phyloP scores from a whole-genome alignment of 805 yeast species.

The Myxozyma nipponensis region DNA sequence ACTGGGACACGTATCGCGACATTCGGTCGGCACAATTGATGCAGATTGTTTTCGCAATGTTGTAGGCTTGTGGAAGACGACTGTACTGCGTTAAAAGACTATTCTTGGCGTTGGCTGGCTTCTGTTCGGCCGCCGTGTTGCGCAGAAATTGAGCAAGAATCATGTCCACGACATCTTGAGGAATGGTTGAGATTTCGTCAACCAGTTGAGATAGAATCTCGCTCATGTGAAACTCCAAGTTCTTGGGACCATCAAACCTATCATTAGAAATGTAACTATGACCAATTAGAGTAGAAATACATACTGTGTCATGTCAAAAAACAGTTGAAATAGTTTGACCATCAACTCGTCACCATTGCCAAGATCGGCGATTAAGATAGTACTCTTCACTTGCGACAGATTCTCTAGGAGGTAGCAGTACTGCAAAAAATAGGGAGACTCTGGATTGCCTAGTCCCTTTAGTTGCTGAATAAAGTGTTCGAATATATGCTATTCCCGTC shows the following conservation, averaged over 20 bases:
- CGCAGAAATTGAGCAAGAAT: slow-evolving; percentile 60
- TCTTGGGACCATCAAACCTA: slow-evolving; percentile 29
- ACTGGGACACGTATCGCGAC: slow-evolving; percentile 71
- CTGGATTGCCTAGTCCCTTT: slow-evolving; percentile 46
- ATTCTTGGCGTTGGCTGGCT: neutral
- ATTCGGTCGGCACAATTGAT: slow-evolving; percentile 66
- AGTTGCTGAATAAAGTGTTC: slow-evolving; percentile 63
- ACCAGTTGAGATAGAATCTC: slow-evolving; percentile 74
- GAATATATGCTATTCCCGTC: slow-evolving; percentile 45
- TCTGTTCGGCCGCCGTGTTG: slow-evolving; percentile 35
- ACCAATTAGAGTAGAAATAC: neutral
- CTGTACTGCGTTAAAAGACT: slow-evolving; percentile 11
- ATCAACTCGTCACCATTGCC: slow-evolving; percentile 57
- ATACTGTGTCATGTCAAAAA: slow-evolving; percentile 52
- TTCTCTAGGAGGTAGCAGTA: slow-evolving; percentile 62
- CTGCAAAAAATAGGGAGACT: slow-evolving; percentile 59
- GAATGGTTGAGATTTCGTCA: slow-evolving; percentile 63
- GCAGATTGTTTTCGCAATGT: slow-evolving; percentile 63
- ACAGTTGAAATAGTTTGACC: slow-evolving; percentile 53
- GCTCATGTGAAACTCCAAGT: slow-evolving; percentile 57
- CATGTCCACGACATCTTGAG: slow-evolving; percentile 56
- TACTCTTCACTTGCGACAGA: slow-evolving; percentile 70
- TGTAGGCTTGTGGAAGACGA: slow-evolving; percentile 54
- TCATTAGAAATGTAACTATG: too few species aligned
- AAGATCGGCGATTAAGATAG: slow-evolving; percentile 69